Base-by-base conservation (phyloP, 345 rosid genomes). In the Eucalyptus coolabah region DNA sequence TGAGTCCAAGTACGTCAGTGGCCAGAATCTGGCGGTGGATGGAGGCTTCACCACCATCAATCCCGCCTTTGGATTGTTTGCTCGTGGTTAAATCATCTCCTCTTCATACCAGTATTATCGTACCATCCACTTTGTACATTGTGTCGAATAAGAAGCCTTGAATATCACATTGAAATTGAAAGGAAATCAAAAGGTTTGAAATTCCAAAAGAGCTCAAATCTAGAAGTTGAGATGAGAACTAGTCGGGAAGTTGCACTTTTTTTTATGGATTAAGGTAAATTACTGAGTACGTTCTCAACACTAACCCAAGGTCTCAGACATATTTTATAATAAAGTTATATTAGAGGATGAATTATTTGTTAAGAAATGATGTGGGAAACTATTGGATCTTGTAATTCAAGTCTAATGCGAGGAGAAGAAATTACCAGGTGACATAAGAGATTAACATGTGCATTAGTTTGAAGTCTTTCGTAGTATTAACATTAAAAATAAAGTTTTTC, bases 1-100 rank as follows among this genome's bases (percentile, higher is more conserved):
- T 53, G 93, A 90, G 50, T 87, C 93, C 19, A 87, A 86, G 89
- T 92, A 83, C 40, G 81, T 89, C 49, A 92, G 92, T 50, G 93
- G 93, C 16, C 89, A 81, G 13, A 81, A 37, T 26, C 30, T 81
- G 86, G 86, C 47, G 5, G 86, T 81, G 24, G 47, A 81, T 37
- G 86, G 26, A 18, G 86, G 86, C 49, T 81, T 81, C 40, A 81
- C 26, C 44, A 40, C 86, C 44, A 19, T 81, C 47, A 81, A 81
- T 81, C 86, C 86, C 49, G 86, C 86, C 86, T 81, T 81, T 44
- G 49, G 49, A 81, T 34, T 44, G 49, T 81, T 81, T 44, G 86
- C 86, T 81, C 86, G 86, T 60, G 69, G 17, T 60, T 60, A 13
- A 59, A 59, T 5, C 65, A 59, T 9, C 65, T 24, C 65, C 34